Percentiles rank a stretch among this genome's conserved stretches.
These are phyloP conservation scores for Candida yuanshanica DNA, from an alignment of 805 yeast species.

Conservation along the genomic window DNA sequence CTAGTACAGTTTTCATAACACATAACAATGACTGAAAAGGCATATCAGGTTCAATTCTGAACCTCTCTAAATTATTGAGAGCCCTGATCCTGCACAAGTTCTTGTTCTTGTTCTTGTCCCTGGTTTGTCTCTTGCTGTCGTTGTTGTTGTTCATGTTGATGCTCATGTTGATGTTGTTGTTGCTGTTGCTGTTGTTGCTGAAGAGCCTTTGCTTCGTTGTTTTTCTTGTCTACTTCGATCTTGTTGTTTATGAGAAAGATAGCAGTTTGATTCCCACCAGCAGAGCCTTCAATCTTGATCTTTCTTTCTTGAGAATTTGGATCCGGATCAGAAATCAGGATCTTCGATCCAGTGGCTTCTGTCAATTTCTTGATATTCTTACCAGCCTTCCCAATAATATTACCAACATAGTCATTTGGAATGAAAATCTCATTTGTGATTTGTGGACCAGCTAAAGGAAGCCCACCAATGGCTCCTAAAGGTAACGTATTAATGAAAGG, in stretches of 20 bases:
- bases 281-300: slow-evolving; percentile 62
- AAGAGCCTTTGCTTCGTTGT: slow-evolving; percentile 27
- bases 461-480: neutral
- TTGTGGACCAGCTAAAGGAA: slow-evolving; percentile 22
- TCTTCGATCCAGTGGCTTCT: slow-evolving; percentile 68
- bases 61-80: no score
- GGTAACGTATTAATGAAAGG: neutral
- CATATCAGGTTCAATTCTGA: no score
- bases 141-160: neutral
- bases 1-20: no score
- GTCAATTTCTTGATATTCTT: slow-evolving; percentile 74
- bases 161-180: neutral
- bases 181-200: neutral
- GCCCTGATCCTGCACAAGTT: no score
- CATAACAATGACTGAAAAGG: no score
- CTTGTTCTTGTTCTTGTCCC: neutral
- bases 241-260: slow-evolving; percentile 62
- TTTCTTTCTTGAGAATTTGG: slow-evolving; percentile 55
- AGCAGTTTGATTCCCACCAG: slow-evolving; percentile 66
- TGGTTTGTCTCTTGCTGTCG: neutral
- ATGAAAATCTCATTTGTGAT: slow-evolving; percentile 67
- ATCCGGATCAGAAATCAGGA: slow-evolving; percentile 56
- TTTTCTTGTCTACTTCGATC: slow-evolving; percentile 59
- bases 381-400: slow-evolving; percentile 84
- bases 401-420: slow-evolving; percentile 74